phyloP scores from a whole-genome alignment of 225 moss, liverwort and hornwort genomes.

The Bryum argenteum region DNA sequence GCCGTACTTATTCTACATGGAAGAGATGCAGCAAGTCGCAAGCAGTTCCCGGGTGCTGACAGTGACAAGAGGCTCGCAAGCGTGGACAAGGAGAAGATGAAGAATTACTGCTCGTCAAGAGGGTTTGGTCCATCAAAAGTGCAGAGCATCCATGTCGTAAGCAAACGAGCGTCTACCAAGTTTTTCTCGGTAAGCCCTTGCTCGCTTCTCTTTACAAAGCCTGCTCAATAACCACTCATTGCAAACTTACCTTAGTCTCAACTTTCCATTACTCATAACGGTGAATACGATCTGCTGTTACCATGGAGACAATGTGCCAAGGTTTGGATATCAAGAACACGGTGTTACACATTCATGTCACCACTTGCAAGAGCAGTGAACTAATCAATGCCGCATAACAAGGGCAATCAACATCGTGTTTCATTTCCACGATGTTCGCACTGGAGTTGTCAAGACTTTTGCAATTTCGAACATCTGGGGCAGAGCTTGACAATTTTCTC shows the following conservation, averaged over 20 bases:
- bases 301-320: conserved; percentile 89
- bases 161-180: conserved; percentile 56
- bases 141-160: conserved; percentile 68
- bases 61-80: conserved; percentile 61
- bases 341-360: conserved; percentile 69
- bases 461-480: conserved; percentile 11
- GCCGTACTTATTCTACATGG: conserved; percentile 80
- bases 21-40: conserved; percentile 64
- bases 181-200: conserved; percentile 61
- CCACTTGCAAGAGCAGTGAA: conserved; percentile 72
- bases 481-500: conserved; percentile 32
- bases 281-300: conserved; percentile 46
- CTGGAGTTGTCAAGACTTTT: not conserved
- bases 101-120: conserved; percentile 74
- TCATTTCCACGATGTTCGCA: conserved; percentile 31
- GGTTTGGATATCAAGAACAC: conserved; percentile 55
- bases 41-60: conserved; percentile 54
- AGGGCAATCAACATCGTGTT: not conserved
- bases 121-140: conserved; percentile 64
- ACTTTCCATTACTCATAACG: too few species aligned
- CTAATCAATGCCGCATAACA: conserved; percentile 43
- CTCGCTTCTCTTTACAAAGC: not conserved
- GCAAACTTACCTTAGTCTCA: too few species aligned
- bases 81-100: conserved; percentile 71
- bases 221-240: not conserved